Evolutionary conservation across 1,284 basidiomycete species (phyloP).

Genomic region (Ganoderma lucidum): DNA sequence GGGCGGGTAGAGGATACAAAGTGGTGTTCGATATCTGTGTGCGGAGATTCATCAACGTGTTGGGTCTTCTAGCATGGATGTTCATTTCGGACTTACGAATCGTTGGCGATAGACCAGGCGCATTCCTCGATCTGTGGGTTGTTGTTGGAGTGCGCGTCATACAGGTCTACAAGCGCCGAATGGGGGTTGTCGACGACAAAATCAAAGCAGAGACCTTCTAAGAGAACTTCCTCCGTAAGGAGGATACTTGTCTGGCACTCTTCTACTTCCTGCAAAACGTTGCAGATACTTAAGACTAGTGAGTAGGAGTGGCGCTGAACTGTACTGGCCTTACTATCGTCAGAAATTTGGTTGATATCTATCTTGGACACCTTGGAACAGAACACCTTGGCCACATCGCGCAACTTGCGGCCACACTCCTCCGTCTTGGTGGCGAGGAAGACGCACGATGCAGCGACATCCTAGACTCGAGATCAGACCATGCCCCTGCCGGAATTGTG

Average conservation of each 20-base stretch:
- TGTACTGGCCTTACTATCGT: constrained; percentile 62
- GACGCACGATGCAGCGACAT: constrained; percentile 89
- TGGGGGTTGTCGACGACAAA: constrained; percentile 88
- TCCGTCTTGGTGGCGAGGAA: constrained; percentile 94
- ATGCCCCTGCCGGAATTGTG: too few relatives aligned
- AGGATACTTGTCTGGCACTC: constrained; percentile 79
- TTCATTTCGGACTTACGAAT: constrained; percentile 67
- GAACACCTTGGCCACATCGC: constrained; percentile 82
- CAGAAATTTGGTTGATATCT: constrained; percentile 62
- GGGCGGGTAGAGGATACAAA: constrained; percentile 74
- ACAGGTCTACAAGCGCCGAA: constrained; percentile 73
- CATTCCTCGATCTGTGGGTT: constrained; percentile 66
- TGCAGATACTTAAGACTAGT: background rate
- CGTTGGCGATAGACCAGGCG: constrained; percentile 85
- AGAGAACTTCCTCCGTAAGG: constrained; percentile 81
- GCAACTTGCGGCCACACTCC: constrained; percentile 87
- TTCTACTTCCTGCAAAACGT: constrained; percentile 68
- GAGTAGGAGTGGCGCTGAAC: background rate
- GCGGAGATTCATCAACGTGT: background rate
- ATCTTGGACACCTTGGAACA: constrained; percentile 72
- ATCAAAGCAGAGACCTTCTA: constrained; percentile 93
- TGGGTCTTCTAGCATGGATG: background rate
- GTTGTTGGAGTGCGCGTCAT: constrained; percentile 59
- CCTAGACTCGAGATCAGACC: constrained; percentile 52
- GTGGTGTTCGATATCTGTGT: constrained; percentile 74